phyloP scores from a whole-genome alignment of 2,329 filamentous ascomycete genomes.

The Exophiala viscosa region DNA sequence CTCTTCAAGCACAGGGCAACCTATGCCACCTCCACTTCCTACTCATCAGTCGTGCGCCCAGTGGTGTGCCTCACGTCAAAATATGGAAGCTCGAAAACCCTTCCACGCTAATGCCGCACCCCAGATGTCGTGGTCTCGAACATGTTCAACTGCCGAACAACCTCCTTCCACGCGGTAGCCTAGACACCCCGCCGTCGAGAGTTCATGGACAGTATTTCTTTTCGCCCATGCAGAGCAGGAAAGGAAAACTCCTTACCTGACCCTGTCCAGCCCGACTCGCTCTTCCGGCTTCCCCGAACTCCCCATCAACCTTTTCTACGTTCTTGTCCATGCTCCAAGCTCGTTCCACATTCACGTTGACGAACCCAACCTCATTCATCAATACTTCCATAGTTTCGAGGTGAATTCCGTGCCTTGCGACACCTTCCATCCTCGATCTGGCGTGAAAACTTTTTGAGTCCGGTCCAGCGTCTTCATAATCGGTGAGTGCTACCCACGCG shows the following conservation, averaged over 20 bases:
- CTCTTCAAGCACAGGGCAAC: slow-evolving; percentile 4
- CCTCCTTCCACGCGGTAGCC: neutral
- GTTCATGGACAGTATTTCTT: slow-evolving; percentile 17
- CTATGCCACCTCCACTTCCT: neutral
- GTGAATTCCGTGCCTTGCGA: slow-evolving; percentile 53
- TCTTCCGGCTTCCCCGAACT: slow-evolving; percentile 20
- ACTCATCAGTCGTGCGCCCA: neutral
- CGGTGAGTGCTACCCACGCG: slow-evolving; percentile 52
- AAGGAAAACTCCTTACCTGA: slow-evolving; percentile 41
- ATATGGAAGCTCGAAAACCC: neutral
- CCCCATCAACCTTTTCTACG: slow-evolving; percentile 48
- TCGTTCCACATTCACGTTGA: slow-evolving; percentile 45
- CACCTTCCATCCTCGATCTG: slow-evolving; percentile 49
- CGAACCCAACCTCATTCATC: slow-evolving; percentile 48
- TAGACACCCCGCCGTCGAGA: neutral
- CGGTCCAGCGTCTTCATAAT: slow-evolving; percentile 56
- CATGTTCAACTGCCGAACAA: neutral
- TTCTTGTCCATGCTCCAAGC: slow-evolving; percentile 51
- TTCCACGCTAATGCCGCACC: neutral
- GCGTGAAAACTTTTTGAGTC: slow-evolving; percentile 54
- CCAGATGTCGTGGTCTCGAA: neutral
- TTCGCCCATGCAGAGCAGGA: slow-evolving; percentile 40
- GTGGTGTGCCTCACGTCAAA: too few species aligned
- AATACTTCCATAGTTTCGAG: slow-evolving; percentile 40
- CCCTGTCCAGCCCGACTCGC: slow-evolving; percentile 21